These are phyloP conservation scores for Zymoseptoria brevis DNA, from an alignment of 2,329 filamentous ascomycete genomes.

Conservation along the genomic window DNA sequence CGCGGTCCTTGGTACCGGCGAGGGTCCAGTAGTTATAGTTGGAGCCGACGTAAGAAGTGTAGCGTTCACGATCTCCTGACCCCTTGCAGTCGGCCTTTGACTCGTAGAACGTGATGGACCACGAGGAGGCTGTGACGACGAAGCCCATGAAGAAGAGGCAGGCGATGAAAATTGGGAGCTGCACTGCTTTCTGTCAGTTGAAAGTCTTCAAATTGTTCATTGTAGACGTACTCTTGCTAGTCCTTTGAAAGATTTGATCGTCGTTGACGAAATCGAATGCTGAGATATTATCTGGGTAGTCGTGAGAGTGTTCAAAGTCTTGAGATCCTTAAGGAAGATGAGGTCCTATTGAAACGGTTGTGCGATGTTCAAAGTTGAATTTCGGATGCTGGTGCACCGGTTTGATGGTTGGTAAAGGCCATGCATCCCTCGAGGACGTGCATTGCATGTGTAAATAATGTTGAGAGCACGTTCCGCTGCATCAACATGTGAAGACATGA, in stretches of 20 bases:
- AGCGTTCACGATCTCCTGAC: neutral
- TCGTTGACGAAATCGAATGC: neutral
- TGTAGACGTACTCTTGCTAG: neutral
- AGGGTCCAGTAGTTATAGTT: neutral
- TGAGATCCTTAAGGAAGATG: neutral
- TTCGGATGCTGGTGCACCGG: neutral
- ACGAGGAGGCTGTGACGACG: neutral
- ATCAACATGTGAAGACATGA: neutral
- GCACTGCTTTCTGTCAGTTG: neutral
- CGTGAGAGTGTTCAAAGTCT: neutral
- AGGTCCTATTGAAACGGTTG: neutral
- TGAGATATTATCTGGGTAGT: neutral
- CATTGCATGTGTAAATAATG: neutral
- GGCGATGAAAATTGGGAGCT: neutral
- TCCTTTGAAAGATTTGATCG: neutral
- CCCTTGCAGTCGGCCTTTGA: neutral
- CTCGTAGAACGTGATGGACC: neutral
- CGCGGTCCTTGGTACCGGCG: neutral
- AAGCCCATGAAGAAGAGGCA: neutral
- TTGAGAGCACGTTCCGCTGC: neutral
- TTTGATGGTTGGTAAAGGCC: neutral
- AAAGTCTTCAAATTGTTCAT: neutral
- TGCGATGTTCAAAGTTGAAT: neutral
- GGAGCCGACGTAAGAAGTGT: neutral
- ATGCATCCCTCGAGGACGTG: neutral